A percentile compares a stretch with the other conserved stretches of the same genome.
These are phyloP conservation scores for Termitomyces sp. DNA, from an alignment of 768 basidiomycete genomes.

Conservation along the genomic window DNA sequence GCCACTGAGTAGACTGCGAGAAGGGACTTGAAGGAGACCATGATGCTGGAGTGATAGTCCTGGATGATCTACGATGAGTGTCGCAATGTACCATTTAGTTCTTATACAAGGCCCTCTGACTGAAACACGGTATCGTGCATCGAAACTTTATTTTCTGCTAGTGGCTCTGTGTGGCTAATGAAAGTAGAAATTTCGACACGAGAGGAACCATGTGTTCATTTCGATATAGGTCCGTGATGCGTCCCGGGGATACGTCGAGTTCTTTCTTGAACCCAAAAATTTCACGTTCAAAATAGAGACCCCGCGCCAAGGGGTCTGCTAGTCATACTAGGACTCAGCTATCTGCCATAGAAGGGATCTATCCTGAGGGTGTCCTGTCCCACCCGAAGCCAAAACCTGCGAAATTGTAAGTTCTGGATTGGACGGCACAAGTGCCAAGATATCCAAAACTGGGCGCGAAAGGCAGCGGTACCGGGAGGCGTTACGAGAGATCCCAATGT, in stretches of 20 bases:
- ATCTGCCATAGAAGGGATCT: not conserved
- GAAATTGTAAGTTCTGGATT: not conserved
- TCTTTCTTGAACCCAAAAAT: not conserved
- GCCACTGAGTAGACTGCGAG: conserved; percentile 14
- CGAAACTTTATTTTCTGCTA: not conserved
- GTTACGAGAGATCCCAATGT: not conserved
- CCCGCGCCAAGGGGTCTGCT: not conserved
- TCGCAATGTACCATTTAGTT: not conserved
- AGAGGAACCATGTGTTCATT: not conserved
- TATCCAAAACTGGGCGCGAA: not conserved
- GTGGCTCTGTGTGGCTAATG: not conserved
- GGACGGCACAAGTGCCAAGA: not conserved
- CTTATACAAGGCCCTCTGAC: not conserved
- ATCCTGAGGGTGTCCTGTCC: not conserved
- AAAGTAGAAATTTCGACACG: not conserved
- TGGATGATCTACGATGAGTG: not conserved
- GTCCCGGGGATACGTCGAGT: not conserved
- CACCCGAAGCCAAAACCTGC: not conserved
- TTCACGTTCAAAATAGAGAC: not conserved
- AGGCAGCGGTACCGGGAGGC: not conserved
- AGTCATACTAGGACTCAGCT: not conserved
- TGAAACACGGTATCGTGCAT: not conserved
- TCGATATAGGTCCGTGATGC: not conserved
- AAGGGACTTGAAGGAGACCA: conserved; percentile 9
- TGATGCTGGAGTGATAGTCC: not conserved